These are phyloP conservation scores for Camellia oleifera DNA, from an alignment of 179 eudicot genomes.

Conservation along the genomic window DNA sequence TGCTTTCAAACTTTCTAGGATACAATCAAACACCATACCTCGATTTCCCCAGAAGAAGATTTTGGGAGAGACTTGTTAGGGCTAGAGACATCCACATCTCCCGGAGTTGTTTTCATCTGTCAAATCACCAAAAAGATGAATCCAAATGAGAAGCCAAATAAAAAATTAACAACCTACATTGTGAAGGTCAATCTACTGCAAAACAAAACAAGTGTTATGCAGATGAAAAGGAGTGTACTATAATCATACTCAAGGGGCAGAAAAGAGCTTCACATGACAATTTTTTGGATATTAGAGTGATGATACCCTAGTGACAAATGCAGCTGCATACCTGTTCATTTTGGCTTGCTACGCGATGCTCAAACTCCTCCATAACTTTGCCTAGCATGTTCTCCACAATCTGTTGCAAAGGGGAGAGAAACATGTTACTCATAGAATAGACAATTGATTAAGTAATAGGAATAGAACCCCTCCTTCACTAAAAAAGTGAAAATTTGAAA, in stretches of 20 bases:
- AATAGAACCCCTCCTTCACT: not conserved
- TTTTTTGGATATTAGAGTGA: too few relatives aligned
- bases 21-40: slow-evolving; percentile 17
- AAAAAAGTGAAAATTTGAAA: not conserved
- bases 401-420: slow-evolving; percentile 35
- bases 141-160: not conserved
- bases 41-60: slow-evolving; percentile 17
- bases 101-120: slow-evolving; percentile 20
- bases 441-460: not conserved
- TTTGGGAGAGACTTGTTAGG: slow-evolving; percentile 5
- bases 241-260: not conserved
- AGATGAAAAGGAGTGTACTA: not conserved
- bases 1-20: slow-evolving; percentile 4
- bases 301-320: not conserved
- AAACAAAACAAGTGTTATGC: not conserved
- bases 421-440: slow-evolving; percentile 5
- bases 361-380: slow-evolving; percentile 84
- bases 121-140: slow-evolving; percentile 1
- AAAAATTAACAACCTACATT: not conserved
- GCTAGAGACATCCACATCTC: slow-evolving; percentile 14
- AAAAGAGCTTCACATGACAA: slow-evolving; percentile 1
- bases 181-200: not conserved
- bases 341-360: slow-evolving; percentile 54
- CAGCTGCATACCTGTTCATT: slow-evolving; percentile 40
- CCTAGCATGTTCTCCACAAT: slow-evolving; percentile 72